Conservation (phyloP, 106 monocot genomes). For the Acorus calamus region DNA sequence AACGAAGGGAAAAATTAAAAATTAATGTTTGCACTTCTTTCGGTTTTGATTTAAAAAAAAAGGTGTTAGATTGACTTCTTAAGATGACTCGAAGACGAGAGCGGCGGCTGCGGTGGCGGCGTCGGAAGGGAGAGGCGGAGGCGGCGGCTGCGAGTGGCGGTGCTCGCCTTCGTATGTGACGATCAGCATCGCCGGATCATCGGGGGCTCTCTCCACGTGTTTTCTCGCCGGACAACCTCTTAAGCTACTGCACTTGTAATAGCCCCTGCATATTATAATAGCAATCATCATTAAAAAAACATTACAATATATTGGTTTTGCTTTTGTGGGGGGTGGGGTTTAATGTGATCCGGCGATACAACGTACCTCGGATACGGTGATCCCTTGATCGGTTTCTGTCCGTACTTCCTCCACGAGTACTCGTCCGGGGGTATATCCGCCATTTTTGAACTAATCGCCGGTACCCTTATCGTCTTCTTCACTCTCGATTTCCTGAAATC, state of each 20-base stretch:
- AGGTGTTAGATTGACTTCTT: background rate
- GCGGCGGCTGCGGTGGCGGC: background rate
- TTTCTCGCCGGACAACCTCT: conserved; percentile 81
- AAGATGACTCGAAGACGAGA: conserved; percentile 12
- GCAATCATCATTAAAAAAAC: too few relatives aligned
- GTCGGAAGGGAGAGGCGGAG: background rate
- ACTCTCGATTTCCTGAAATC: conserved; percentile 14
- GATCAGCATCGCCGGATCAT: conserved; percentile 72
- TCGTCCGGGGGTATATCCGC: conserved; percentile 36
- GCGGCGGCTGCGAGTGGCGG: conserved; percentile 25
- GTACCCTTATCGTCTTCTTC: conserved; percentile 27
- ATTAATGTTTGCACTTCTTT: background rate
- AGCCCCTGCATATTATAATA: conserved; percentile 34
- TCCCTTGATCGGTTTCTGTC: conserved; percentile 40
- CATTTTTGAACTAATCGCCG: conserved; percentile 28
- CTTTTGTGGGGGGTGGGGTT: too few relatives aligned
- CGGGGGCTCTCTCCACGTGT: conserved; percentile 69
- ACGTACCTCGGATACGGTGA: conserved; percentile 26
- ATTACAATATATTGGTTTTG: too few relatives aligned
- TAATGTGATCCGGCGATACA: too few relatives aligned
- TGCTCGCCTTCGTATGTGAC: conserved; percentile 86
- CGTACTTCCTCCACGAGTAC: conserved; percentile 41
- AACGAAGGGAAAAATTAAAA: too few relatives aligned
- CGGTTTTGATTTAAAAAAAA: background rate
- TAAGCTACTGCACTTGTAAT: conserved; percentile 85